Percentiles rank a stretch among this genome's conserved stretches.
phyloP scores from a whole-genome alignment of 805 yeast genomes.

The Candida argentea region DNA sequence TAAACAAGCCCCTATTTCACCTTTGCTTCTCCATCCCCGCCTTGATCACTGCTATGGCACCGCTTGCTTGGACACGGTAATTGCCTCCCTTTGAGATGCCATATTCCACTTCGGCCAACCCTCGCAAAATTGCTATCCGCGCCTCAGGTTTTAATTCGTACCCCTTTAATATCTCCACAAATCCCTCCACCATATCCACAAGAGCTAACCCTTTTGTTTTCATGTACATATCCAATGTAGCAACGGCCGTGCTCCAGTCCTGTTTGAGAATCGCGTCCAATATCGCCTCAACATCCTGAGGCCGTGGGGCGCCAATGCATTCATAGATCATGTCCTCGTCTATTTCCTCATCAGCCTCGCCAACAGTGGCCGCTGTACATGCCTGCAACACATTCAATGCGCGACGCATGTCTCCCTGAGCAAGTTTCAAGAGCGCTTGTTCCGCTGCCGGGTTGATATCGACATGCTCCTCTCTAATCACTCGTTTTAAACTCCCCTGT shows the following conservation, averaged over 20 bases:
- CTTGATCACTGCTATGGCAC: conserved; percentile 80
- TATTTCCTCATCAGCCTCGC: conserved; percentile 40
- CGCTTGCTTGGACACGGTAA: conserved; percentile 83
- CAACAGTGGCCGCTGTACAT: conserved; percentile 61
- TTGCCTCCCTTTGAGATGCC: conserved; percentile 88
- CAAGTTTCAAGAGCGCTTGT: conserved; percentile 53
- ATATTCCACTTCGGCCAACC: conserved; percentile 82
- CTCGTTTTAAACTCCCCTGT: conserved; percentile 54
- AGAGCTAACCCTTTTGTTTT: conserved; percentile 77
- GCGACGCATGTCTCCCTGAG: conserved; percentile 95
- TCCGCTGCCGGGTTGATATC: conserved; percentile 50
- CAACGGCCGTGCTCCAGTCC: conserved; percentile 74
- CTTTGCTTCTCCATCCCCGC: conserved; percentile 39
- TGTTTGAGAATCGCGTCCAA: conserved; percentile 72
- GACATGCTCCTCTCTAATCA: conserved; percentile 59
- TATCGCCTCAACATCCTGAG: conserved; percentile 67
- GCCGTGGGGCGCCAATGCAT: conserved; percentile 93
- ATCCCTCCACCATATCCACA: conserved; percentile 72
- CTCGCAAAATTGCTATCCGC: conserved; percentile 54
- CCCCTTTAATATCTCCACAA: conserved; percentile 59
- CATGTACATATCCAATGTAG: conserved; percentile 58
- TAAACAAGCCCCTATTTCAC: conserved; percentile 1
- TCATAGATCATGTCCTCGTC: conserved; percentile 75
- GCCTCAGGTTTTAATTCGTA: conserved; percentile 57
- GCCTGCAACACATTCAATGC: conserved; percentile 92